phyloP scores from a whole-genome alignment of 1,284 basidiomycete genomes.

The Hemileia vastatrix region DNA sequence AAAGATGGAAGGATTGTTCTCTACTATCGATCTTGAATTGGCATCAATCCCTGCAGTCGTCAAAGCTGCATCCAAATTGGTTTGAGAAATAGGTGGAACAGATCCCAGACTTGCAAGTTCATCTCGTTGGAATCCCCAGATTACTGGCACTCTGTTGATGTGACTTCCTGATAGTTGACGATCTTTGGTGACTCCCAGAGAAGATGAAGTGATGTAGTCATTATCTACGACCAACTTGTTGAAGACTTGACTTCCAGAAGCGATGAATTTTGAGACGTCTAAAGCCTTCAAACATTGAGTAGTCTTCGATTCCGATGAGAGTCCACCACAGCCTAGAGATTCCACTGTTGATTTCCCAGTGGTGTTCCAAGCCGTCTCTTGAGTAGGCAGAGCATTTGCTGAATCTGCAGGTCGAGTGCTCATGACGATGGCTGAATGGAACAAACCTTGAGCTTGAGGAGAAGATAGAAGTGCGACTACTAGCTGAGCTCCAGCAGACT shows the following conservation, averaged over 20 bases:
- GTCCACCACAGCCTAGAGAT: background rate
- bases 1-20: too few relatives aligned
- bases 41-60: too few relatives aligned
- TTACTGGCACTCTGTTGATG: slow-evolving; percentile 10
- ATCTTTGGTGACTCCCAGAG: background rate
- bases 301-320: background rate
- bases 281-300: background rate
- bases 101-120: too few relatives aligned
- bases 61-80: too few relatives aligned
- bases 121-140: too few relatives aligned
- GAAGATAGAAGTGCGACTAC: background rate
- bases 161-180: background rate
- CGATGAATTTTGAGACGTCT: background rate
- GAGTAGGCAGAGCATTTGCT: background rate
- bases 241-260: background rate
- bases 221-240: background rate
- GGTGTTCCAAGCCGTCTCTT: background rate
- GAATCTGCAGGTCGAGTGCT: background rate
- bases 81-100: too few relatives aligned
- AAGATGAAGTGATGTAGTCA: background rate
- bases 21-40: too few relatives aligned
- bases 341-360: background rate
- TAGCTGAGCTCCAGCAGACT: background rate
- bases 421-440: background rate
- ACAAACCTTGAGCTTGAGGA: background rate